A percentile compares a stretch with the other conserved stretches of the same genome.
These are phyloP conservation scores for Mycosphaerelloides madeirae DNA, from an alignment of 2,329 filamentous ascomycete genomes.

Conservation along the genomic window DNA sequence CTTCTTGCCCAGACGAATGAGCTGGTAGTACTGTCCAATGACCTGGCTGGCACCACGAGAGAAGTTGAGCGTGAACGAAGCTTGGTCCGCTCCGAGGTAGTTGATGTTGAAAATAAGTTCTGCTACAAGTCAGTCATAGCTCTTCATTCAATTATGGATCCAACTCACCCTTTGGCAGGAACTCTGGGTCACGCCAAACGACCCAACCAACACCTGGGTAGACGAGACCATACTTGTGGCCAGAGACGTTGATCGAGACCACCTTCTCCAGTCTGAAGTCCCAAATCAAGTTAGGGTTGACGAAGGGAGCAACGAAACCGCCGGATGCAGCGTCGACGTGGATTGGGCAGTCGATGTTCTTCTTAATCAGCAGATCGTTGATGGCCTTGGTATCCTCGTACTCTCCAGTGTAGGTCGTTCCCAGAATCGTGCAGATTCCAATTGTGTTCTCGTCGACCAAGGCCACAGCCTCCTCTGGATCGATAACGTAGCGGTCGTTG, in stretches of 20 bases:
- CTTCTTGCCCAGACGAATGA: constrained; percentile 88
- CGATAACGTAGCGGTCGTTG: constrained; percentile 57
- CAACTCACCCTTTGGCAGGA: constrained; percentile 59
- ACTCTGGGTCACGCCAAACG: constrained; percentile 79
- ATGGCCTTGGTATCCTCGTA: constrained; percentile 92
- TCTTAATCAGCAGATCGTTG: constrained; percentile 77
- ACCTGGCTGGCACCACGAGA: constrained; percentile 92
- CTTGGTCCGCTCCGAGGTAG: constrained; percentile 92
- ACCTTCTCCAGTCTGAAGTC: constrained; percentile 88
- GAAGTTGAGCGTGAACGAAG: constrained; percentile 96
- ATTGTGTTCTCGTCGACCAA: constrained; percentile 69
- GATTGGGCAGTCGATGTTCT: constrained; percentile 73
- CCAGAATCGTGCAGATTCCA: constrained; percentile 85
- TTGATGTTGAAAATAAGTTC: constrained; percentile 99
- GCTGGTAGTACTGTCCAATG: constrained; percentile 95
- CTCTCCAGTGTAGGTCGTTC: constrained; percentile 91
- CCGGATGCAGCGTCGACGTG: constrained; percentile 92
- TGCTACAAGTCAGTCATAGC: constrained; percentile 8
- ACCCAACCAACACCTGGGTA: constrained; percentile 95
- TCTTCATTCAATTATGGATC: background rate
- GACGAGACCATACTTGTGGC: constrained; percentile 77
- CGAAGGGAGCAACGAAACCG: constrained; percentile 89
- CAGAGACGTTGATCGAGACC: constrained; percentile 88
- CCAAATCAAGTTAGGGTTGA: constrained; percentile 78
- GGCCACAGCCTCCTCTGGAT: constrained; percentile 57